Conservation (phyloP, 371 early-diverging fungal genomes). For the Coemansia sp. region DNA sequence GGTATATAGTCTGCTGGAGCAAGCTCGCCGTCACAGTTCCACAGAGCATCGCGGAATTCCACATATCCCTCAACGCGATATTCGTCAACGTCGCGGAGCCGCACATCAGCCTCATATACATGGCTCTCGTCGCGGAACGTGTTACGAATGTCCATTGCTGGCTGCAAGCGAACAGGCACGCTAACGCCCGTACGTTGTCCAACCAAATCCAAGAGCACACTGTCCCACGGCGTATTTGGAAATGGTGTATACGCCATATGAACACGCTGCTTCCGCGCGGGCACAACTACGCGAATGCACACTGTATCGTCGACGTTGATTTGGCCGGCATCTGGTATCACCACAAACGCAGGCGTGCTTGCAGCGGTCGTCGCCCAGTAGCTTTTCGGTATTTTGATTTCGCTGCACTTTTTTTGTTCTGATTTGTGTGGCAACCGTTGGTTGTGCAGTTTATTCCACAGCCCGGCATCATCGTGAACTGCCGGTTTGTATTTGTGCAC, state of each 20-base stretch:
- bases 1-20: slow-evolving; percentile 51
- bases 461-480: not conserved
- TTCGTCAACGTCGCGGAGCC: slow-evolving; percentile 49
- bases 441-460: not conserved
- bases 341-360: slow-evolving; percentile 11
- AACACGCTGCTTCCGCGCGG: not conserved
- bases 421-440: not conserved
- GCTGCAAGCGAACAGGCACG: slow-evolving; percentile 18
- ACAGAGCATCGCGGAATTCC: slow-evolving; percentile 56
- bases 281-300: slow-evolving; percentile 43
- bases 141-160: slow-evolving; percentile 17
- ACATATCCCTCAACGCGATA: slow-evolving; percentile 47
- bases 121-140: slow-evolving; percentile 35
- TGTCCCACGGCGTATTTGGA: slow-evolving; percentile 41
- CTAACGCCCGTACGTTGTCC: slow-evolving; percentile 16
- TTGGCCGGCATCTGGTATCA: not conserved
- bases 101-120: slow-evolving; percentile 56
- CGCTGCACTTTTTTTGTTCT: slow-evolving; percentile 2
- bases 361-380: slow-evolving; percentile 6
- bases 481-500: not conserved
- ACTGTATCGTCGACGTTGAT: slow-evolving; percentile 15
- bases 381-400: not conserved
- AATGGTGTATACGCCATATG: slow-evolving; percentile 23
- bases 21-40: slow-evolving; percentile 57
- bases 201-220: slow-evolving; percentile 30